phyloP scores from a whole-genome alignment of 179 eudicot species.

The Silene noctiflora region DNA sequence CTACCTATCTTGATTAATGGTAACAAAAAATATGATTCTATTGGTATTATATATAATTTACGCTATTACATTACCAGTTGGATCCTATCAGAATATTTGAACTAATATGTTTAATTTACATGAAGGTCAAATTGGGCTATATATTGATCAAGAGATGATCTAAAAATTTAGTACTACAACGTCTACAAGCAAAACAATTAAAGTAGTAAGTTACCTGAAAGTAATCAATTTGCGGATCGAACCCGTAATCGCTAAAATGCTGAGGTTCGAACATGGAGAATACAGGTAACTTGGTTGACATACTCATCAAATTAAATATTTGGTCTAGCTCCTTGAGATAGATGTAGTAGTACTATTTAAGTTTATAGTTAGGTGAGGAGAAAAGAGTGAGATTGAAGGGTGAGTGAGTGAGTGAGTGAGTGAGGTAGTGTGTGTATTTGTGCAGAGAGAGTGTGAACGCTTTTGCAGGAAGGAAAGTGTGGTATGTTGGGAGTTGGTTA shows the following conservation, averaged over 20 bases:
- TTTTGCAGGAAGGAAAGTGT: constrained; percentile 27
- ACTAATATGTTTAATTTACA: no score
- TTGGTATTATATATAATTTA: no score
- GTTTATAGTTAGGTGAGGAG: not conserved
- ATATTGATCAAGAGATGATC: no score
- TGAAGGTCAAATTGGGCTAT: no score
- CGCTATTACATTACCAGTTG: no score
- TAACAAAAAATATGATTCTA: no score
- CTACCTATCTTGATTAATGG: no score
- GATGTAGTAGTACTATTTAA: no score
- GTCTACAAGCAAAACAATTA: no score
- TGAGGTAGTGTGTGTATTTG: not conserved
- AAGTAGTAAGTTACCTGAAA: no score
- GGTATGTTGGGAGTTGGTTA: not conserved
- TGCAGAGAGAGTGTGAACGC: constrained; percentile 2
- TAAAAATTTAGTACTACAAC: no score
- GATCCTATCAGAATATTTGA: no score
- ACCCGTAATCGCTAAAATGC: constrained; percentile 83
- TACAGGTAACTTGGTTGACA: constrained; percentile 42
- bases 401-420: not conserved
- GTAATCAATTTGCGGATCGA: constrained; percentile 77
- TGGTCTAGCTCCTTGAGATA: not conserved
- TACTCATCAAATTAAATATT: not conserved
- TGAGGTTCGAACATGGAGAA: constrained; percentile 54
- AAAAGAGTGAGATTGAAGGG: not conserved